These are phyloP conservation scores for Clonostachys rosea DNA, from an alignment of 2,329 filamentous ascomycete species.

Conservation along the genomic window DNA sequence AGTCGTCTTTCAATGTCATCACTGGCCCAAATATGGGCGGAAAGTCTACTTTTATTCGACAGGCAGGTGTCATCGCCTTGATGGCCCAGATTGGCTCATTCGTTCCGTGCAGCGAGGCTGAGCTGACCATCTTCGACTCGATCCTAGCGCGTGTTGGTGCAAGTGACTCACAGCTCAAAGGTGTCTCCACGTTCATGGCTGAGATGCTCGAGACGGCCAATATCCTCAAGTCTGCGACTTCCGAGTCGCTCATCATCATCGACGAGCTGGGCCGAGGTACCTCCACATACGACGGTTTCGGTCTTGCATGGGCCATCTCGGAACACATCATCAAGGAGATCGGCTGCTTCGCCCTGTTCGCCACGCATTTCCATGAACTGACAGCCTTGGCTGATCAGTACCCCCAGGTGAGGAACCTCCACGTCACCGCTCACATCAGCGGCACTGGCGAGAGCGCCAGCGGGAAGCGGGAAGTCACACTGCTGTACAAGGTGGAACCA, in stretches of 20 bases:
- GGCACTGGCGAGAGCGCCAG: slow-evolving; percentile 54
- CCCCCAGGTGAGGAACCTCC: slow-evolving; percentile 84
- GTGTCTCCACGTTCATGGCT: slow-evolving; percentile 98
- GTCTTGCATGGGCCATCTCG: slow-evolving; percentile 97
- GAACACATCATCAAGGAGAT: slow-evolving; percentile 97
- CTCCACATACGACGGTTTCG: slow-evolving; percentile 97
- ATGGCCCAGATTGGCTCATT: slow-evolving; percentile 98
- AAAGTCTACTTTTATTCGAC: slow-evolving; percentile 96
- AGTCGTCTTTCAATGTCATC: slow-evolving; percentile 90
- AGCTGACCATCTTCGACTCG: slow-evolving; percentile 93
- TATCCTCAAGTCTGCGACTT: slow-evolving; percentile 93
- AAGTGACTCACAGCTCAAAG: slow-evolving; percentile 94
- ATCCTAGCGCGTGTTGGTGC: slow-evolving; percentile 95
- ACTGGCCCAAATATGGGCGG: slow-evolving; percentile 99
- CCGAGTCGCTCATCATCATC: slow-evolving; percentile 95
- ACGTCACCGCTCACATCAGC: slow-evolving; percentile 91
- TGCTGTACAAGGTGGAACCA: slow-evolving; percentile 94
- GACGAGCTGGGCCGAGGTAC: slow-evolving; percentile 96
- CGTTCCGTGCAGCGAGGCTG: slow-evolving; percentile 85
- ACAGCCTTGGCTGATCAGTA: slow-evolving; percentile 86
- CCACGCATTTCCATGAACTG: slow-evolving; percentile 97
- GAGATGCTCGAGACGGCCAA: slow-evolving; percentile 99
- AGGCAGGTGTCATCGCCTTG: slow-evolving; percentile 92
- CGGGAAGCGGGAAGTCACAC: slow-evolving; percentile 79
- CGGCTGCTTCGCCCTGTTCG: slow-evolving; percentile 89